These are phyloP conservation scores for Stephania yunnanensis DNA, from an alignment of 164 flowering plant genomes.

Conservation along the genomic window DNA sequence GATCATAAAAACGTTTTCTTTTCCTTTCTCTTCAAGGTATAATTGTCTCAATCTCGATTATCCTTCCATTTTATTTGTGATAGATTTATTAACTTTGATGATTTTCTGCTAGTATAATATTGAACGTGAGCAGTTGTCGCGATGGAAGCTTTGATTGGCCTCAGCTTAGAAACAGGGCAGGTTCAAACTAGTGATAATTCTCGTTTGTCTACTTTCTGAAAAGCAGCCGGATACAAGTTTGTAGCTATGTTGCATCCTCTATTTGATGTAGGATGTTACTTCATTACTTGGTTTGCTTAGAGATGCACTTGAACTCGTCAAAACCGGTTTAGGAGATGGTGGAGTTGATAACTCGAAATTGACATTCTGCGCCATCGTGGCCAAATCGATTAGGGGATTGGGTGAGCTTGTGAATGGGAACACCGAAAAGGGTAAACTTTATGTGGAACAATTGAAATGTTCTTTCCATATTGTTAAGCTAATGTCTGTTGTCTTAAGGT, in stretches of 20 bases:
- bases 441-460: not conserved
- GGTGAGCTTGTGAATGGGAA: constrained; percentile 61
- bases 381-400: constrained; percentile 66
- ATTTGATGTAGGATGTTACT: constrained; percentile 60
- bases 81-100: not conserved
- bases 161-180: constrained; percentile 53
- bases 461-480: not conserved
- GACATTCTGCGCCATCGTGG: constrained; percentile 37
- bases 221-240: not conserved
- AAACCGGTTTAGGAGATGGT: constrained; percentile 16
- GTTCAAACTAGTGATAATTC: constrained; percentile 27
- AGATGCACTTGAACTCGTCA: constrained; percentile 43
- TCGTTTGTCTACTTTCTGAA: not conserved
- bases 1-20: too few relatives aligned
- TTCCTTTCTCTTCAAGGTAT: constrained; percentile 59
- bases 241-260: constrained; percentile 19
- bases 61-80: not conserved
- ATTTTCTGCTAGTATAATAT: not conserved
- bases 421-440: constrained; percentile 42
- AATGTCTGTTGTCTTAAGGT: constrained; percentile 10
- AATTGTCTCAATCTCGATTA: not conserved
- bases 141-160: constrained; percentile 64
- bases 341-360: constrained; percentile 10
- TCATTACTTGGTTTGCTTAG: constrained; percentile 66
- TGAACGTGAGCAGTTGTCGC: constrained; percentile 56